Evolutionary conservation across 495 filamentous ascomycete species (phyloP).

Genomic region (Aspergillus nidulans): DNA sequence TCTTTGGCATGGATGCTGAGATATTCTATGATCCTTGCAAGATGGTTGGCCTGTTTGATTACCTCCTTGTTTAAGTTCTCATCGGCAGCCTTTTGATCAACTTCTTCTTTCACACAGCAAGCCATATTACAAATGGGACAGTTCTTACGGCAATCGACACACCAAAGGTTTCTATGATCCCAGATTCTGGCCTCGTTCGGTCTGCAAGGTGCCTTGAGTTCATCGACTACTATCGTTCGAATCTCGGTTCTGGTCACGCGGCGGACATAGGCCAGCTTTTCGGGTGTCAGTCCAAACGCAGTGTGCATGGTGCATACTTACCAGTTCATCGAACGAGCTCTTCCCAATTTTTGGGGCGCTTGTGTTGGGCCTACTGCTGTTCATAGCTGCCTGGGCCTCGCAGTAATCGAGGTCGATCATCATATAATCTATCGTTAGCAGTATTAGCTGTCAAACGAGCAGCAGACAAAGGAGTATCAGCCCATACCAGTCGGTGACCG

Average conservation of each 20-base stretch:
- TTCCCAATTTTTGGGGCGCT: neutral
- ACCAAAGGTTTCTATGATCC: slow-evolving; percentile 19
- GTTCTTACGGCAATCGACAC: slow-evolving; percentile 15
- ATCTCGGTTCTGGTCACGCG: slow-evolving; percentile 15
- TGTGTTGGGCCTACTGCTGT: neutral
- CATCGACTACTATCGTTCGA: neutral
- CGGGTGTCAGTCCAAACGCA: slow-evolving; percentile 1
- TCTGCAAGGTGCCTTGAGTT: slow-evolving; percentile 4
- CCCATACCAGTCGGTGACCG: slow-evolving; percentile 15
- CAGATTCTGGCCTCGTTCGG: slow-evolving; percentile 12
- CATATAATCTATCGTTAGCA: slow-evolving; percentile 9
- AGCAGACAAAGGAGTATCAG: neutral
- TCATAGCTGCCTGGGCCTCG: neutral
- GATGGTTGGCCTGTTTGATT: neutral
- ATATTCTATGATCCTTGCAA: slow-evolving; percentile 12
- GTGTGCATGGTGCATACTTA: neutral
- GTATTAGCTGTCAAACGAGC: neutral
- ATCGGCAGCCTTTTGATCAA: neutral
- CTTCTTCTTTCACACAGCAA: slow-evolving; percentile 19
- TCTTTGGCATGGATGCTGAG: slow-evolving; percentile 13
- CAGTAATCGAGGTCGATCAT: slow-evolving; percentile 13
- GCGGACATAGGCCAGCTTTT: slow-evolving; percentile 16
- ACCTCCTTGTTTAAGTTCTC: neutral
- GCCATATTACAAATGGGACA: slow-evolving; percentile 18
- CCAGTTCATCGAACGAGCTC: slow-evolving; percentile 9